Conservation (phyloP, 257 asterid genomes). For the Solanum peruvianum region DNA sequence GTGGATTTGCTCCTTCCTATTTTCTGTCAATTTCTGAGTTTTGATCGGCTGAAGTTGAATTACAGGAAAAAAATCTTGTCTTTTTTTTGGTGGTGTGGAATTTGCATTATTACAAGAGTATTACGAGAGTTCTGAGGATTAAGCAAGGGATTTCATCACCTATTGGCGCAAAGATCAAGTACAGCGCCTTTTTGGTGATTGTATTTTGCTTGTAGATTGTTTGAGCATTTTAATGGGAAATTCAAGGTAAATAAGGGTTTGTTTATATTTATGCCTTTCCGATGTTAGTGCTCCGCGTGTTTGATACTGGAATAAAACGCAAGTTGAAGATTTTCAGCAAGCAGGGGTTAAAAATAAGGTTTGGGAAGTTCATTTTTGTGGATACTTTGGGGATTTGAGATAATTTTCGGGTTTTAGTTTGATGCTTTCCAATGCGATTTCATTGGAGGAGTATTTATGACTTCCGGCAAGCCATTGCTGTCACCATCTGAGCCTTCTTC, state of each 20-base stretch:
- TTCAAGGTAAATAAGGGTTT: background rate
- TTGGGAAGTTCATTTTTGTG: background rate
- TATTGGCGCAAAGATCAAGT: background rate
- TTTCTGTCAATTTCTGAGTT: background rate
- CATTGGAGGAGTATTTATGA: conserved; percentile 43
- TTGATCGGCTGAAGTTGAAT: background rate
- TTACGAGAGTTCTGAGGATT: background rate
- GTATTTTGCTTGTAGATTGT: background rate
- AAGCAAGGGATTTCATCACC: background rate
- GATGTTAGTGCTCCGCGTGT: background rate
- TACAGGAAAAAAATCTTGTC: background rate
- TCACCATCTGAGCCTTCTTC: conserved; percentile 32
- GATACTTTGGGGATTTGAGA: background rate
- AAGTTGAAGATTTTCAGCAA: background rate
- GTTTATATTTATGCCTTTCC: background rate
- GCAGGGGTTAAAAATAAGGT: background rate
- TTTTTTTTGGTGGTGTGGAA: background rate
- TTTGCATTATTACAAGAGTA: background rate
- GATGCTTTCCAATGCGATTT: conserved; percentile 30
- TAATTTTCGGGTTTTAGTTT: conserved; percentile 15
- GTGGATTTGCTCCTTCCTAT: background rate
- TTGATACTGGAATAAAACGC: background rate
- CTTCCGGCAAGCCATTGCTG: conserved; percentile 70
- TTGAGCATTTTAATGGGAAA: background rate
- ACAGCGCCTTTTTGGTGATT: background rate